phyloP scores from a whole-genome alignment of 148 eudicot genomes.

The Arctostaphylos glauca region DNA sequence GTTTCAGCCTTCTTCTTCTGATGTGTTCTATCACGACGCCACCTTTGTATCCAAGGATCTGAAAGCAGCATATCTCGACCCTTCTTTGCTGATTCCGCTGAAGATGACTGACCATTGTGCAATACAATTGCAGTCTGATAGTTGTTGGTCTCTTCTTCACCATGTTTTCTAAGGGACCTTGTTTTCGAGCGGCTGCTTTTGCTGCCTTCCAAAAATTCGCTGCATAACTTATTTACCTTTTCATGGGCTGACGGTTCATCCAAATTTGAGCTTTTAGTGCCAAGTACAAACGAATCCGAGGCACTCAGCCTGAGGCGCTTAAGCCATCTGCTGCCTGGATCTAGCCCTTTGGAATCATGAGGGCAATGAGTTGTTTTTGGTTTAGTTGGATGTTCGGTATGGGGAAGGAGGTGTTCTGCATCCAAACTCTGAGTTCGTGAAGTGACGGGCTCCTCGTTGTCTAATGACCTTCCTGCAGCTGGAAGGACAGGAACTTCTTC shows the following conservation, averaged over 20 bases:
- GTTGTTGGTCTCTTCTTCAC: conserved; percentile 23
- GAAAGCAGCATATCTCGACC: conserved; percentile 33
- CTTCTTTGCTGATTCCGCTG: conserved; percentile 17
- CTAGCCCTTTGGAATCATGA: conserved; percentile 23
- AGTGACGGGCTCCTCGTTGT: conserved; percentile 45
- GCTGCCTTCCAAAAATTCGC: conserved; percentile 23
- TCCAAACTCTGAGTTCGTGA: conserved; percentile 81
- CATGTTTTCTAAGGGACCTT: conserved; percentile 16
- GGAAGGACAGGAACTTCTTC: conserved; percentile 41
- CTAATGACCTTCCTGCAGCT: conserved; percentile 39
- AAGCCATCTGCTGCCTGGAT: conserved; percentile 61
- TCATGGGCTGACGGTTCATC: conserved; percentile 43
- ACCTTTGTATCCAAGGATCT: conserved; percentile 78
- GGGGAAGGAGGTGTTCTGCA: conserved; percentile 44
- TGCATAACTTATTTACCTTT: conserved; percentile 34
- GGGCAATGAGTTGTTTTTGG: conserved; percentile 17
- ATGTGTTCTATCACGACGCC: conserved; percentile 37
- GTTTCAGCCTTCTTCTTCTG: conserved; percentile 42
- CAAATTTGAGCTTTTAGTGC: conserved; percentile 42
- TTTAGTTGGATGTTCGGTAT: conserved; percentile 32
- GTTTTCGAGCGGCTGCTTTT: conserved; percentile 24
- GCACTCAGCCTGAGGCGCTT: conserved; percentile 65
- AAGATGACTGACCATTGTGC: conserved; percentile 21
- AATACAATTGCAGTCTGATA: conserved; percentile 20
- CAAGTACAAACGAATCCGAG: conserved; percentile 37